phyloP scores from a whole-genome alignment of 2,329 filamentous ascomycete genomes.

The Fusarium pilosicola region DNA sequence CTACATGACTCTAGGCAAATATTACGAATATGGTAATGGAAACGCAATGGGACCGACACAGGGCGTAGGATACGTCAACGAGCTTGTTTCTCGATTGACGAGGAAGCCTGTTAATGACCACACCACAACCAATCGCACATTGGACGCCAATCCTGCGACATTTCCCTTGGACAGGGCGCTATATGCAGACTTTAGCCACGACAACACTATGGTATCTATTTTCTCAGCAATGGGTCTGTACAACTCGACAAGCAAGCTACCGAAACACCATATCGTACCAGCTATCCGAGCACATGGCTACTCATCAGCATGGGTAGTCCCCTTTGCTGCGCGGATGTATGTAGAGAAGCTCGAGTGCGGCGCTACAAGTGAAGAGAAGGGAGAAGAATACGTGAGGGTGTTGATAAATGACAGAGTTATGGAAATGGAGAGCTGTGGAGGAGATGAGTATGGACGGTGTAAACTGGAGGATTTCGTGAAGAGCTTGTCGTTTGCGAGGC shows the following conservation, averaged over 20 bases:
- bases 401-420: constrained; percentile 87
- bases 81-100: constrained; percentile 85
- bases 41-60: constrained; percentile 84
- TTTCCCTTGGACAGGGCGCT: constrained; percentile 77
- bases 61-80: constrained; percentile 88
- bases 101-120: constrained; percentile 73
- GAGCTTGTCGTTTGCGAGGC: constrained; percentile 77
- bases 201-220: constrained; percentile 84
- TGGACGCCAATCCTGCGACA: constrained; percentile 72
- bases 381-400: constrained; percentile 79
- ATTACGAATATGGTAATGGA: constrained; percentile 82
- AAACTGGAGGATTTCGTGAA: constrained; percentile 75
- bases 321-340: constrained; percentile 83
- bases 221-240: constrained; percentile 83
- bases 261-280: constrained; percentile 60
- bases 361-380: constrained; percentile 68
- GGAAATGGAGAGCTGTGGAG: constrained; percentile 74
- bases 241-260: constrained; percentile 68
- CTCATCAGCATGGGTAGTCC: constrained; percentile 80
- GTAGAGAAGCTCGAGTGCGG: constrained; percentile 86
- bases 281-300: constrained; percentile 71
- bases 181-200: constrained; percentile 92
- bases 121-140: constrained; percentile 80
- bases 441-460: constrained; percentile 77
- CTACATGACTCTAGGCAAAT: constrained; percentile 82